These are phyloP conservation scores for Castanea mollissima DNA, from an alignment of 306 rosid genomes.

Conservation along the genomic window DNA sequence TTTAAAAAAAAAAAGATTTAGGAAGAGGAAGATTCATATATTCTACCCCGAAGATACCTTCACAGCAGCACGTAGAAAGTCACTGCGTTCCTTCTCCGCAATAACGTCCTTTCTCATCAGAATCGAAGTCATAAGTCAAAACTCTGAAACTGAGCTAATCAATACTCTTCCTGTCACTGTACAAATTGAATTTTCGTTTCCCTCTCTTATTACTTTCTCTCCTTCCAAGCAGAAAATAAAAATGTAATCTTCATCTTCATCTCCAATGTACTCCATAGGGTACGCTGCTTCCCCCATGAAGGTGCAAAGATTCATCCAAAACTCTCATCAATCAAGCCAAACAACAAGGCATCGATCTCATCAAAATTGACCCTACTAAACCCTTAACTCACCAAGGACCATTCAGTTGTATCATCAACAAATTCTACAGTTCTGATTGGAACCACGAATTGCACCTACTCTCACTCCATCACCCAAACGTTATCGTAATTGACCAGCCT, in stretches of 20 bases:
- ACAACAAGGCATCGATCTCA: constrained; percentile 19
- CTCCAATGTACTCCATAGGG: constrained; percentile 13
- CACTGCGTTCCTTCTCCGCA: too few species aligned
- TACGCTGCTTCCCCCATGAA: constrained; percentile 24
- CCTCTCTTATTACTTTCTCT: not conserved
- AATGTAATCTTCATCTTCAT: not conserved
- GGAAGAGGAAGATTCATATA: too few species aligned
- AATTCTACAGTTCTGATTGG: constrained; percentile 27
- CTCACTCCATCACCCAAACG: not conserved
- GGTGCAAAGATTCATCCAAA: constrained; percentile 18
- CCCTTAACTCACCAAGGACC: constrained; percentile 27
- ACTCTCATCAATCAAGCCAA: constrained; percentile 22
- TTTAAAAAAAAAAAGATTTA: too few species aligned
- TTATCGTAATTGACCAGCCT: constrained; percentile 25
- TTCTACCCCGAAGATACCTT: too few species aligned
- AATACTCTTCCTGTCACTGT: too few species aligned
- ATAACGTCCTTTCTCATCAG: too few species aligned
- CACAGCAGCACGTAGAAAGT: too few species aligned
- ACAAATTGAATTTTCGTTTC: not conserved
- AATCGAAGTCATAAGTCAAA: too few species aligned
- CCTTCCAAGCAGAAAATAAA: not conserved
- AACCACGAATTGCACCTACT: not conserved
- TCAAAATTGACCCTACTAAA: constrained; percentile 2
- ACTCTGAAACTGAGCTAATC: too few species aligned
- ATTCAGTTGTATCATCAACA: constrained; percentile 34